phyloP scores from a whole-genome alignment of 2,329 filamentous ascomycete species.

The Kalaharituber pfeilii region DNA sequence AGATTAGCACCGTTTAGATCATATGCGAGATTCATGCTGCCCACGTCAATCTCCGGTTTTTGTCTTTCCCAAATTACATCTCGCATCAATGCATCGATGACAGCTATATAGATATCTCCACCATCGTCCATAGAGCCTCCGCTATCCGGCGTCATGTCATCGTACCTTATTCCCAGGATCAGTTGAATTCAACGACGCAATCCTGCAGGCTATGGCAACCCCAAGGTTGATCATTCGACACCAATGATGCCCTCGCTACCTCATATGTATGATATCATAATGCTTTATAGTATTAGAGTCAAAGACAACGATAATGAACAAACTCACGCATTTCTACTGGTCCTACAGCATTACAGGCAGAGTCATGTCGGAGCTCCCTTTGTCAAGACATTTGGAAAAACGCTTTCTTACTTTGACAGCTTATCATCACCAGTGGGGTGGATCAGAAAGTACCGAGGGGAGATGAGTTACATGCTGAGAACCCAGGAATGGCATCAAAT shows the following conservation, averaged over 20 bases:
- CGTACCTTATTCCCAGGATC: slow-evolving; percentile 85
- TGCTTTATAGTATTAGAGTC: background rate
- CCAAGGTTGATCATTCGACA: slow-evolving; percentile 45
- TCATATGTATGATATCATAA: no score
- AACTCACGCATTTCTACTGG: background rate
- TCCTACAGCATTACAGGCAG: slow-evolving; percentile 43
- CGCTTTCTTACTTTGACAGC: slow-evolving; percentile 70
- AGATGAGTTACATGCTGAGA: no score
- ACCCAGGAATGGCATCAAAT: no score
- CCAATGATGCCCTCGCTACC: no score
- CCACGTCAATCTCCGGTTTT: background rate
- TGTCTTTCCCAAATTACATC: background rate
- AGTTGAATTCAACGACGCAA: slow-evolving; percentile 96
- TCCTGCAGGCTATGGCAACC: slow-evolving; percentile 86
- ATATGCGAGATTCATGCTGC: background rate
- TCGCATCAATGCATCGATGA: background rate
- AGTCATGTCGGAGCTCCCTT: slow-evolving; percentile 84
- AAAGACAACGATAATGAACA: background rate
- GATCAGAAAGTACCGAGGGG: no score
- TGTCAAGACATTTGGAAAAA: slow-evolving; percentile 78
- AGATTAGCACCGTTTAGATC: background rate
- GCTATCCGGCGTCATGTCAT: slow-evolving; percentile 13
- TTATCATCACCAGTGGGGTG: slow-evolving; percentile 85
- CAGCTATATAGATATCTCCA: background rate
- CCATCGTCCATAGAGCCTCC: background rate